These are phyloP conservation scores for Talaromyces albobiverticillius DNA, from an alignment of 2,329 filamentous ascomycete species.

Conservation along the genomic window DNA sequence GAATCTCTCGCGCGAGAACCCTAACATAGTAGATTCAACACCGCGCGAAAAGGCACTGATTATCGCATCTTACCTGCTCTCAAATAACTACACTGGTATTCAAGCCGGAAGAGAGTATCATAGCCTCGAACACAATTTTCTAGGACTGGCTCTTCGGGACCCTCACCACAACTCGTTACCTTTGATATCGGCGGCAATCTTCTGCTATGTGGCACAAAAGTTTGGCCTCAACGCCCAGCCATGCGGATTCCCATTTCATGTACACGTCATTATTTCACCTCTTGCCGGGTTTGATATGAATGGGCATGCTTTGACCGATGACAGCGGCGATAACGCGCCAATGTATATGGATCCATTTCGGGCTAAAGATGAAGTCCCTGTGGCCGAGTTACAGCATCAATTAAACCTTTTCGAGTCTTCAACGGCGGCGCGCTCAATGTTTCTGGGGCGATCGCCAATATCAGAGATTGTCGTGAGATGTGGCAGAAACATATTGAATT, in stretches of 20 bases:
- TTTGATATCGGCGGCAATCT: constrained; percentile 83
- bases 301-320: constrained; percentile 31
- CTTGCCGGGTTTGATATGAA: constrained; percentile 61
- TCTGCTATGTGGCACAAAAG: constrained; percentile 71
- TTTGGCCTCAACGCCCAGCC: constrained; percentile 74
- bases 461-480: constrained; percentile 71
- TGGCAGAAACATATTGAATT: constrained; percentile 76
- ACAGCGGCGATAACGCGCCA: constrained; percentile 35
- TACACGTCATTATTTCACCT: constrained; percentile 73
- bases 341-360: constrained; percentile 87
- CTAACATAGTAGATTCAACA: constrained; percentile 54
- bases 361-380: constrained; percentile 63
- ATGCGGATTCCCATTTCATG: constrained; percentile 79
- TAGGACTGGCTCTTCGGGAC: constrained; percentile 75
- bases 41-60: constrained; percentile 66
- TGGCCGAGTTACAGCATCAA: constrained; percentile 57
- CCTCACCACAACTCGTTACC: constrained; percentile 75
- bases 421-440: constrained; percentile 41
- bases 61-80: constrained; percentile 67
- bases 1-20: constrained; percentile 53
- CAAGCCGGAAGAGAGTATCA: constrained; percentile 69
- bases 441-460: constrained; percentile 63
- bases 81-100: constrained; percentile 67
- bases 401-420: constrained; percentile 54
- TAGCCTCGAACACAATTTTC: constrained; percentile 79